Conservation (phyloP, 768 basidiomycete species). For the Hortiboletus flavorubellus region DNA sequence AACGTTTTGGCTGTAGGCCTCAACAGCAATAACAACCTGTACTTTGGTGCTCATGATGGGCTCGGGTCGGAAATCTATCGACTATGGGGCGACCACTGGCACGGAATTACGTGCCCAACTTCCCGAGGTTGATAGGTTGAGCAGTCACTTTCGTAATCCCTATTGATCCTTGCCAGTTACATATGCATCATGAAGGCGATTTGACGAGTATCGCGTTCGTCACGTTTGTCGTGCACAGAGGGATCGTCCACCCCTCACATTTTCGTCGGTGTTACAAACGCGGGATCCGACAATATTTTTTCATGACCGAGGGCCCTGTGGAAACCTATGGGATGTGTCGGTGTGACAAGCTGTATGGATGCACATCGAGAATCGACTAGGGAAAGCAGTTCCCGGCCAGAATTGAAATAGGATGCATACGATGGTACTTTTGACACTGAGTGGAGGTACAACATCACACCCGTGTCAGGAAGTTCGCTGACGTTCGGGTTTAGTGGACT, state of each 20-base stretch:
- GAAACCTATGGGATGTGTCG: slow-evolving; percentile 1
- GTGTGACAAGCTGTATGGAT: not conserved
- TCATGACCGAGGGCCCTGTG: slow-evolving; percentile 54
- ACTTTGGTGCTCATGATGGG: slow-evolving; percentile 62
- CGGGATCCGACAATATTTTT: slow-evolving; percentile 54
- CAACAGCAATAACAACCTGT: slow-evolving; percentile 56
- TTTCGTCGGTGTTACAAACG: slow-evolving; percentile 64
- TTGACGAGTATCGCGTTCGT: slow-evolving; percentile 10
- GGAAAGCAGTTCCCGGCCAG: slow-evolving; percentile 56
- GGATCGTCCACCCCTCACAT: slow-evolving; percentile 62
- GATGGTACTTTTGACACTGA: slow-evolving; percentile 53
- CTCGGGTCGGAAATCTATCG: slow-evolving; percentile 65
- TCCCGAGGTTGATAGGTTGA: slow-evolving; percentile 52
- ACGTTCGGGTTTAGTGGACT: slow-evolving; percentile 64
- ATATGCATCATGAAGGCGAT: slow-evolving; percentile 8
- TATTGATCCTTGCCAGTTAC: slow-evolving; percentile 1
- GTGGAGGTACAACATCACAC: slow-evolving; percentile 56
- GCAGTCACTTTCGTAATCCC: not conserved
- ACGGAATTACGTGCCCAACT: slow-evolving; percentile 57
- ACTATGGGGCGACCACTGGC: slow-evolving; percentile 44
- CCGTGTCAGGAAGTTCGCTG: slow-evolving; percentile 53
- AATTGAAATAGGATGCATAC: slow-evolving; percentile 55
- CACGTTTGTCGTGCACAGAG: slow-evolving; percentile 36
- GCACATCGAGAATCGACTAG: slow-evolving; percentile 25
- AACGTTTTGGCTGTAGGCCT: slow-evolving; percentile 64